These are phyloP conservation scores for Diaporthe destruens DNA, from an alignment of 2,329 filamentous ascomycete species.

Conservation along the genomic window DNA sequence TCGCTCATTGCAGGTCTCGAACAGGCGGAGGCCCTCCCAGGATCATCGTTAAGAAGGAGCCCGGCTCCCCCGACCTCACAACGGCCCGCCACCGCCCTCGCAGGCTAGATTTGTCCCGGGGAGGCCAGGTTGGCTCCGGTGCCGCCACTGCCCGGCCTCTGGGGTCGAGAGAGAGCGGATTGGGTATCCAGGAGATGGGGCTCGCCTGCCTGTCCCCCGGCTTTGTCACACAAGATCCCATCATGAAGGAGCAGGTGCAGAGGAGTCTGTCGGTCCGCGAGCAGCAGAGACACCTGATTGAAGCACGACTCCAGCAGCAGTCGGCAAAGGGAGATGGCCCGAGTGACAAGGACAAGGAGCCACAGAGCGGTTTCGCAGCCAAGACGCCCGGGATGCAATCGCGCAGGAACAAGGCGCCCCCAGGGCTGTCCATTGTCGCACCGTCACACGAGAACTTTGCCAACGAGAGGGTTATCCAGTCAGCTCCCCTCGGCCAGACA, in stretches of 20 bases:
- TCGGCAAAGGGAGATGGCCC: conserved; percentile 81
- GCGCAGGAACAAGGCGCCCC: conserved; percentile 82
- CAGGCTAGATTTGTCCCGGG: conserved; percentile 82
- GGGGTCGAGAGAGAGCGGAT: conserved; percentile 78
- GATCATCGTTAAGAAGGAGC: conserved; percentile 97
- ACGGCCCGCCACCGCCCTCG: conserved; percentile 80
- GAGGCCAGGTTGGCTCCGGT: conserved; percentile 61
- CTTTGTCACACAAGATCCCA: conserved; percentile 95
- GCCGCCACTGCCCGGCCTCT: conserved; percentile 77
- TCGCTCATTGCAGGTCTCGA: conserved; percentile 57
- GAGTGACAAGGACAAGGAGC: conserved; percentile 66
- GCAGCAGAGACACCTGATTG: conserved; percentile 94
- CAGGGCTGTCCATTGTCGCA: conserved; percentile 93
- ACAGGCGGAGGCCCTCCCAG: conserved; percentile 73
- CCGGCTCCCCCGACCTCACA: conserved; percentile 71
- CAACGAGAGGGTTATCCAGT: conserved; percentile 95
- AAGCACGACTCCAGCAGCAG: conserved; percentile 88
- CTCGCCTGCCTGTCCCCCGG: conserved; percentile 95
- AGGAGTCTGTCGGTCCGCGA: conserved; percentile 93
- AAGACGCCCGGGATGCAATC: conserved; percentile 79
- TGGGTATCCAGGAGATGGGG: conserved; percentile 92
- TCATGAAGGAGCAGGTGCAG: conserved; percentile 95
- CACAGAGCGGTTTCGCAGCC: conserved; percentile 61
- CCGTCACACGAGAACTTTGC: conserved; percentile 93
- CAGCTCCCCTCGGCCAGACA: conserved; percentile 91